Evolutionary conservation across 805 yeast species (phyloP).

Genomic region (Ogataea saltuana): DNA sequence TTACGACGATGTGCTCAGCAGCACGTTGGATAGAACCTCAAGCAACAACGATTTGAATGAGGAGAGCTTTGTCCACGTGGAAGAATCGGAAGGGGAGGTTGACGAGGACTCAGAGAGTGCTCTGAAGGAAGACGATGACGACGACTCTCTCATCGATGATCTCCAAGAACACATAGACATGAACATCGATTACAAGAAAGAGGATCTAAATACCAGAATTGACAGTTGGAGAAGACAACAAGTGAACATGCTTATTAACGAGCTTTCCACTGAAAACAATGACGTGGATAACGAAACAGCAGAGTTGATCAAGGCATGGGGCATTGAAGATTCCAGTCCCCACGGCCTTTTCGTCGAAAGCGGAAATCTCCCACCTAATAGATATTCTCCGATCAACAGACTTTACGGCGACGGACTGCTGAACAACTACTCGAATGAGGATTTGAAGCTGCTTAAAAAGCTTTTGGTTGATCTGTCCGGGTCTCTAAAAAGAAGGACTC

Average conservation of each 20-base stretch:
- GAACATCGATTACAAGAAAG: slow-evolving; percentile 18
- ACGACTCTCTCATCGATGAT: slow-evolving; percentile 33
- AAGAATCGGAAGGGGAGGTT: slow-evolving; percentile 12
- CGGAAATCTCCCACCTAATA: slow-evolving; percentile 2
- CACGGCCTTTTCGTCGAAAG: background rate
- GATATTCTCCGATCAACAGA: slow-evolving; percentile 9
- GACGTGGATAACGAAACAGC: slow-evolving; percentile 23
- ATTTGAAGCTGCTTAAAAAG: slow-evolving; percentile 22
- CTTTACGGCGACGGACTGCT: slow-evolving; percentile 29
- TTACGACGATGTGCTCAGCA: slow-evolving; percentile 30
- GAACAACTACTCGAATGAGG: slow-evolving; percentile 22
- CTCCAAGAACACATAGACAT: slow-evolving; percentile 25
- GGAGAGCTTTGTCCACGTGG: slow-evolving; percentile 23
- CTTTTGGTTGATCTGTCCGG: slow-evolving; percentile 24
- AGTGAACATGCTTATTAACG: slow-evolving; percentile 25
- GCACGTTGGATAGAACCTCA: slow-evolving; percentile 21
- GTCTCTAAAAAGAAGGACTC: slow-evolving; percentile 16
- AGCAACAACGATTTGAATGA: slow-evolving; percentile 15
- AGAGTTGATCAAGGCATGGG: slow-evolving; percentile 35
- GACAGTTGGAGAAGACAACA: slow-evolving; percentile 36
- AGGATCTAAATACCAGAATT: slow-evolving; percentile 31
- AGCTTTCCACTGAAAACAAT: slow-evolving; percentile 13
- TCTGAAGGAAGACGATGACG: slow-evolving; percentile 26
- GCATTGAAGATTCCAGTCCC: slow-evolving; percentile 29
- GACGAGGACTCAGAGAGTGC: slow-evolving; percentile 19